These are phyloP conservation scores for Russula sp. DNA, from an alignment of 768 basidiomycete species.

Conservation along the genomic window DNA sequence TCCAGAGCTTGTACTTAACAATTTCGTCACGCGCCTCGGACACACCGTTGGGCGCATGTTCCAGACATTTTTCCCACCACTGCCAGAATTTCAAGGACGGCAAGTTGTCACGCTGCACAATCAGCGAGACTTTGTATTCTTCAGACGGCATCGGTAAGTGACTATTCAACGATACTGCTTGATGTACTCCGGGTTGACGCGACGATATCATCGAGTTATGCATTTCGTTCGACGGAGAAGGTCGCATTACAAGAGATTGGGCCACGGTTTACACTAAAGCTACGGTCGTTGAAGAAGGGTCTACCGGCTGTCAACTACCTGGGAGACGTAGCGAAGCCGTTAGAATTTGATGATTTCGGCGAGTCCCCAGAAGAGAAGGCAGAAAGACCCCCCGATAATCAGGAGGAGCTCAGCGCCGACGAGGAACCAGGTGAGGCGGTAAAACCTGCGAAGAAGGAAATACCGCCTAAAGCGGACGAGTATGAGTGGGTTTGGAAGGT, in stretches of 20 bases:
- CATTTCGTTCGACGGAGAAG: slow-evolving; percentile 85
- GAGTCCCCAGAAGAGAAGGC: slow-evolving; percentile 26
- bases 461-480: slow-evolving; percentile 66
- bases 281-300: slow-evolving; percentile 83
- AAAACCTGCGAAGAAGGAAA: slow-evolving; percentile 29
- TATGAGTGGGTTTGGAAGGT: slow-evolving; percentile 92
- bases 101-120: slow-evolving; percentile 98
- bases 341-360: slow-evolving; percentile 43
- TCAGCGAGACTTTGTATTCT: slow-evolving; percentile 96
- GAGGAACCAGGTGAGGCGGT: slow-evolving; percentile 19
- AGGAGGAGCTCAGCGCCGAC: slow-evolving; percentile 21
- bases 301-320: slow-evolving; percentile 72
- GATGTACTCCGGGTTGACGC: slow-evolving; percentile 15
- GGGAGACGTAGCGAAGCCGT: slow-evolving; percentile 51
- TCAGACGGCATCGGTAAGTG: slow-evolving; percentile 82
- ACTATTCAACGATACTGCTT: slow-evolving; percentile 2
- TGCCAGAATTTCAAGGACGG: slow-evolving; percentile 91
- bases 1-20: slow-evolving; percentile 92
- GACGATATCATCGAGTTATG: slow-evolving; percentile 50
- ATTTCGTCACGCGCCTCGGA: slow-evolving; percentile 89
- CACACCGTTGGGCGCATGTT: slow-evolving; percentile 93
- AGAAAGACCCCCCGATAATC: slow-evolving; percentile 25
- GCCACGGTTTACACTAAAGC: slow-evolving; percentile 91
- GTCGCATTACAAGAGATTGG: slow-evolving; percentile 96
- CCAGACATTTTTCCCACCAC: slow-evolving; percentile 90